Evolutionary conservation across 257 asterid genomes (phyloP).

Genomic region (Lantana camara): DNA sequence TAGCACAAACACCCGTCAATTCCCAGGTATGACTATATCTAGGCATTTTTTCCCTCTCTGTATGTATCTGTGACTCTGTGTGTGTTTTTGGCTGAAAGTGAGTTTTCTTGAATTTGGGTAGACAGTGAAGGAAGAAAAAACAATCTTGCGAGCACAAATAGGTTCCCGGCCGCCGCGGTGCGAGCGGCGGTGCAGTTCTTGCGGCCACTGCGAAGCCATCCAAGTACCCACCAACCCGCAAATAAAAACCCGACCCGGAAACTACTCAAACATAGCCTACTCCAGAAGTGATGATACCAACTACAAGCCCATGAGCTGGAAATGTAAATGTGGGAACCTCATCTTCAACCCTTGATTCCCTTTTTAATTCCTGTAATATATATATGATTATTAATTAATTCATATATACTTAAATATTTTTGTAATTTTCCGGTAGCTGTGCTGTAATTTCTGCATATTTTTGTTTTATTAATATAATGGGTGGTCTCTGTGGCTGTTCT

Average conservation of each 20-base stretch:
- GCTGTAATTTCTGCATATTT: too few relatives aligned
- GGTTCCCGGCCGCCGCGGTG: slow-evolving; percentile 75
- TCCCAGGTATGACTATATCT: slow-evolving; percentile 33
- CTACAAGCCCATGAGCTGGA: slow-evolving; percentile 80
- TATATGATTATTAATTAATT: neutral
- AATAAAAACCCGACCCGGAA: slow-evolving; percentile 28
- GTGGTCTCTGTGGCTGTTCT: too few relatives aligned
- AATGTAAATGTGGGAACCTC: slow-evolving; percentile 64
- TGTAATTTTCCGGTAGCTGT: neutral
- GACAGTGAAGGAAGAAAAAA: slow-evolving; percentile 27
- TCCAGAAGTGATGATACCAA: slow-evolving; percentile 30
- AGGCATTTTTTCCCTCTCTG: neutral
- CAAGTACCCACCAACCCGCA: slow-evolving; percentile 69
- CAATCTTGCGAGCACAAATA: slow-evolving; percentile 33
- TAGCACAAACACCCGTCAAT: slow-evolving; percentile 25
- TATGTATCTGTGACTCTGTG: neutral
- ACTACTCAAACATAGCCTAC: slow-evolving; percentile 17
- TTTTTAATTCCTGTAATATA: neutral
- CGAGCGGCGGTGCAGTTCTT: slow-evolving; percentile 48
- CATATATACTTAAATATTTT: neutral
- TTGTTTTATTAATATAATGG: too few relatives aligned
- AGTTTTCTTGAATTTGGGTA: neutral
- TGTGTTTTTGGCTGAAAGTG: neutral
- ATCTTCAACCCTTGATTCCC: slow-evolving; percentile 51
- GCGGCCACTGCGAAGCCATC: slow-evolving; percentile 62